phyloP scores from a whole-genome alignment of 768 basidiomycete genomes.

The Rubroboletus satanas region DNA sequence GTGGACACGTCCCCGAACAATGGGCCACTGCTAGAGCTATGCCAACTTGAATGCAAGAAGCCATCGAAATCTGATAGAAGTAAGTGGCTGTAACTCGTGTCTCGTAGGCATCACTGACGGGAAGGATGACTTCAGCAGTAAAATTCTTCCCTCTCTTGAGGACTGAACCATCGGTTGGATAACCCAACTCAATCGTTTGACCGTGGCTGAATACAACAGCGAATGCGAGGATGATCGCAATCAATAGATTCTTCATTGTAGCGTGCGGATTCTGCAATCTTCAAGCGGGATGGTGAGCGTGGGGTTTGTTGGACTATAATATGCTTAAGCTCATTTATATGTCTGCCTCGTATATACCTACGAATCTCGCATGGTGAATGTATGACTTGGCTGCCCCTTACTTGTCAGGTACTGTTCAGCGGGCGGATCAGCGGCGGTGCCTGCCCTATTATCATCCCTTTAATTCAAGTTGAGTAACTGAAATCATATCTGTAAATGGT shows the following conservation, averaged over 20 bases:
- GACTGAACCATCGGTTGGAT: neutral
- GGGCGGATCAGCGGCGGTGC: neutral
- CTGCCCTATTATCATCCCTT: neutral
- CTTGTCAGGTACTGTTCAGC: neutral
- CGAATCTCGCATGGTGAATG: neutral
- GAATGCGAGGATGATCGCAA: neutral
- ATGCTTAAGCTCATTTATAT: neutral
- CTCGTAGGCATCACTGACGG: neutral
- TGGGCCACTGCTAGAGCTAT: conserved; percentile 2
- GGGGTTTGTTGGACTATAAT: neutral
- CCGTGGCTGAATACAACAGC: neutral
- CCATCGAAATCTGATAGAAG: neutral
- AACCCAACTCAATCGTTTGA: neutral
- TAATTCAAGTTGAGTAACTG: neutral
- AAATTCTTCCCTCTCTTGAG: neutral
- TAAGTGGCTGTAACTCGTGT: neutral
- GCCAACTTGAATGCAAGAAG: conserved; percentile 14
- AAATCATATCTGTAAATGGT: neutral
- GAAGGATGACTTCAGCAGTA: neutral
- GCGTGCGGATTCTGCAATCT: neutral
- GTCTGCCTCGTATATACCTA: neutral
- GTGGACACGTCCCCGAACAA: neutral
- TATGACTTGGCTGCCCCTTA: neutral
- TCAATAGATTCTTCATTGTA: neutral
- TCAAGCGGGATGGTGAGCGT: neutral